These are phyloP conservation scores for Shiraia sp. DNA, from an alignment of 2,329 filamentous ascomycete species.

Conservation along the genomic window DNA sequence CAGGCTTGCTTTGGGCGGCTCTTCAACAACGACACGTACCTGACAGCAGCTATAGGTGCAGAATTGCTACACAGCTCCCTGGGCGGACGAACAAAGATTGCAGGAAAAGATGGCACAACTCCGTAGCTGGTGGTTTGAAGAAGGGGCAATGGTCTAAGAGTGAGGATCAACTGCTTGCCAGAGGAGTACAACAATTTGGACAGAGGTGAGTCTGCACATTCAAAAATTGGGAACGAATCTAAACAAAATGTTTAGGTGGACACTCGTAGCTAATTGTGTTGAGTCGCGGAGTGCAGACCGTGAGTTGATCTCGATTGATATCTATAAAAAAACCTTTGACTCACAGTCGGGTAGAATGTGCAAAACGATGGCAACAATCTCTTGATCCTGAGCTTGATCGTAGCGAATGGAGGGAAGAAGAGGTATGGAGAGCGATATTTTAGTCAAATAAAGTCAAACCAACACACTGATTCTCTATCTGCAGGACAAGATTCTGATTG, in stretches of 20 bases:
- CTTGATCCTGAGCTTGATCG: slow-evolving; percentile 49
- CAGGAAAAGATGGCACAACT: slow-evolving; percentile 50
- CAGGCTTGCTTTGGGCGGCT: no score
- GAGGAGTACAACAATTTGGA: slow-evolving; percentile 43
- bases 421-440: slow-evolving; percentile 25
- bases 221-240: background rate
- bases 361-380: slow-evolving; percentile 53
- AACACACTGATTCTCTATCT: no score
- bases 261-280: slow-evolving; percentile 47
- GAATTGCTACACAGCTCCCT: slow-evolving; percentile 44
- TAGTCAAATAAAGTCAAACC: background rate
- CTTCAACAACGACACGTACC: background rate
- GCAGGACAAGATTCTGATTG: slow-evolving; percentile 36
- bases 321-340: background rate
- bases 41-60: slow-evolving; percentile 31
- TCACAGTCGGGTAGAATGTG: slow-evolving; percentile 45
- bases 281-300: slow-evolving; percentile 46
- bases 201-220: slow-evolving; percentile 31
- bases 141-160: slow-evolving; percentile 48
- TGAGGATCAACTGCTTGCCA: slow-evolving; percentile 39
- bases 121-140: slow-evolving; percentile 42
- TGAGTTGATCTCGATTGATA: slow-evolving; percentile 23
- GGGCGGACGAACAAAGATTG: slow-evolving; percentile 52
- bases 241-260: slow-evolving; percentile 41
- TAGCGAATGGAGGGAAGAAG: slow-evolving; percentile 44